Evolutionary conservation across 2,329 filamentous ascomycete genomes (phyloP), one percentile per base, ranked within the genome.

Genomic region (Rasamsonia emersonii): DNA sequence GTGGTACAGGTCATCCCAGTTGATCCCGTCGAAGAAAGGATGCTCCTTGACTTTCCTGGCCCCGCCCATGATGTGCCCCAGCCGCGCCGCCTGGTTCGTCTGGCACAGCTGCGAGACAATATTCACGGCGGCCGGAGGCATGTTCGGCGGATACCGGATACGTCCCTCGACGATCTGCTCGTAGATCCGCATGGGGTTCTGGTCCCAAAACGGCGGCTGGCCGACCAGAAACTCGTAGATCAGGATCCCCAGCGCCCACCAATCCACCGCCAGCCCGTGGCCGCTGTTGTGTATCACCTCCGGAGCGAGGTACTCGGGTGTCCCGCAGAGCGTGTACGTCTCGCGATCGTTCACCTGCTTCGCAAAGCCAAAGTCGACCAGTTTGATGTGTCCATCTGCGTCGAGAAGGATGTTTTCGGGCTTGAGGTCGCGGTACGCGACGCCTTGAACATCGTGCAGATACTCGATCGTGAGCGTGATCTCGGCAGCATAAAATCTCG

Each of bases 111-210:
- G 64, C 5, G 67, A 67, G 44, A 80, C 75, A 29, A 80, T 69
- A 46, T 77, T 70, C 39, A 73, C 70, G 3, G 76, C 75, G 16
- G 73, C 66, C 3, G 66, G 47, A 1, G 70, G 67, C 68, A 79
- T 75, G 40, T 68, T 67, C 6, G 64, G 64, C 5, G 76, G 76
- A 47, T 73, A 79, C 37, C 73, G 71, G 24, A 80, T 56, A 38
- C 66, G 71, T 36, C 75, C 76, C 53, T 76, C 71, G 9, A 79
- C 73, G 41, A 80, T 80, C 49, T 75, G 75, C 53, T 79, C 75
- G 50, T 79, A 79, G 40, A 79, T 78, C 39, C 76, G 76, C 71
- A 79, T 77, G 3, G 75, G 75, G 43, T 79, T 79, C 38, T 77
- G 72, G 49, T 79, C 75, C 75, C 76, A 80, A 52, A 79, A 80